A percentile compares a stretch with the other conserved stretches of the same genome.
Evolutionary conservation across 2,329 filamentous ascomycete species (phyloP).

Genomic region (Plenodomus tracheiphilus): DNA sequence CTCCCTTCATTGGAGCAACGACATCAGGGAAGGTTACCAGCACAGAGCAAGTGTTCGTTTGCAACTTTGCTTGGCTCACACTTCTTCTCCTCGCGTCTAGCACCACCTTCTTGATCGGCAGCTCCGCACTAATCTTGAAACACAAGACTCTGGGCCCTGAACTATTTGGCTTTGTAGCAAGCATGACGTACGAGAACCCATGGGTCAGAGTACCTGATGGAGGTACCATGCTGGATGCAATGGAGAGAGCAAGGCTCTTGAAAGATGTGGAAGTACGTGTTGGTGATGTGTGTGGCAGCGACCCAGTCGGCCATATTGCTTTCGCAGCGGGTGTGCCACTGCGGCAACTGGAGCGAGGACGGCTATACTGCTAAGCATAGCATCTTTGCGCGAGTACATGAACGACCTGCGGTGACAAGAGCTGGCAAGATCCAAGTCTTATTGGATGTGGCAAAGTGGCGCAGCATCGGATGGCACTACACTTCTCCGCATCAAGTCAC

Average conservation of each 20-base stretch:
- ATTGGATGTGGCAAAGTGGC: slow-evolving; percentile 9
- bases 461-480: slow-evolving; percentile 8
- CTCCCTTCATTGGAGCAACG: slow-evolving; percentile 34
- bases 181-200: slow-evolving; percentile 45
- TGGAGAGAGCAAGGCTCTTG: slow-evolving; percentile 40
- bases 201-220: slow-evolving; percentile 32
- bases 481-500: neutral
- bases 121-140: slow-evolving; percentile 27
- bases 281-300: slow-evolving; percentile 34
- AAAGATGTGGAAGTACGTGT: slow-evolving; percentile 36
- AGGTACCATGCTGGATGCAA: slow-evolving; percentile 35
- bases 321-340: slow-evolving; percentile 37
- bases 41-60: slow-evolving; percentile 25
- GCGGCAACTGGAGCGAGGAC: slow-evolving; percentile 30
- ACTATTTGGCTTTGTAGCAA: slow-evolving; percentile 41
- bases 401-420: too few species aligned
- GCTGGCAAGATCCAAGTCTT: too few species aligned
- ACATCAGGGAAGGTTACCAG: slow-evolving; percentile 18
- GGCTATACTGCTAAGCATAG: slow-evolving; percentile 30
- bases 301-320: slow-evolving; percentile 41
- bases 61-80: slow-evolving; percentile 34
- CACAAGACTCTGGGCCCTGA: slow-evolving; percentile 35
- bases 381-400: too few species aligned
- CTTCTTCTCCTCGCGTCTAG: slow-evolving; percentile 24
- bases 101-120: slow-evolving; percentile 25